Evolutionary conservation across 768 basidiomycete genomes (phyloP), one percentile per base, ranked within the genome.

Genomic region (Russula dissimulans): DNA sequence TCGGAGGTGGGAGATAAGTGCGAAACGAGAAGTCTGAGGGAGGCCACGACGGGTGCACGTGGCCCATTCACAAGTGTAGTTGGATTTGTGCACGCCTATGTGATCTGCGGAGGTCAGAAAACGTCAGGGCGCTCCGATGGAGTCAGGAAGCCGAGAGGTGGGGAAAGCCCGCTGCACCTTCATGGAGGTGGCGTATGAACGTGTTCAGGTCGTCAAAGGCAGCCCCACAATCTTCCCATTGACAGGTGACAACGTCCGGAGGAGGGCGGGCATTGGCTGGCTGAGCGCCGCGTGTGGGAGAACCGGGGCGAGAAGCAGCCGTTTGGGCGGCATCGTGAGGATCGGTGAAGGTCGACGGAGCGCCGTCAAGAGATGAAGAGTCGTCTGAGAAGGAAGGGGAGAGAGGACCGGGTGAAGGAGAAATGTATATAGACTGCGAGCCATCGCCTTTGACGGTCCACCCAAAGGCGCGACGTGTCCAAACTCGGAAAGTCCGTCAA

Each of bases 31-130:
- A 0, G 89, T 90, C 70, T 97, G 94, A 1, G 87, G 79, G 53
- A 93, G 78, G 4, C 92, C 91, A 54, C 86, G 79, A 17, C 94
- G 81, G 18, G 76, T 75, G 73, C 94, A 97, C 4, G 84, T 84
- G 18, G 81, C 73, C 94, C 94, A 97, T 77, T 92, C 86, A 71
- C 94, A 97, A 31, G 85, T 85, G 70, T 94, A 93, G 65, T 81
- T 85, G 14, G 90, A 86, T 72, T 91, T 89, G 73, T 89, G 83
- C 11, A 84, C 82, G 45, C 87, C 88, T 69, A 94, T 87, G 70
- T 93, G 91, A 44, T 80, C 90, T 92, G 68, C 39, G 56, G 61
- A 48, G 51, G 61, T 57, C 65, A 51, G 43, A 52, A 29, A 51
- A 52, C 12, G 66, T 63, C 45, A 65, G 63, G 41, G 59, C 59